Evolutionary conservation across 495 filamentous ascomycete species (phyloP).

Genomic region (Hyaloscypha variabilis): DNA sequence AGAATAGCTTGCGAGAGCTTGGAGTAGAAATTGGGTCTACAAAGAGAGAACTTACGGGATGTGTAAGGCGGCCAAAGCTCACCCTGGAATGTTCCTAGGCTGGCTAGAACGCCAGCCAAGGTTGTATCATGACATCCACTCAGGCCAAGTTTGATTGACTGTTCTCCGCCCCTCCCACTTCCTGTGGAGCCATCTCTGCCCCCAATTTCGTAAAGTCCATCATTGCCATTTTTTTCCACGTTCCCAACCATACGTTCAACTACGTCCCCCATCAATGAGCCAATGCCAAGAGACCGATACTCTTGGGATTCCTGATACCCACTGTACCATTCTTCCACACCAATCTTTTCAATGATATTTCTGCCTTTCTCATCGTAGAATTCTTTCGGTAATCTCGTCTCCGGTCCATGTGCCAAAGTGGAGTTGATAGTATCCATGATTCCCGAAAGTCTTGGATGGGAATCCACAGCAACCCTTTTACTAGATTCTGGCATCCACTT

Average conservation of each 20-base stretch:
- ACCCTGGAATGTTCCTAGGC: constrained; percentile 74
- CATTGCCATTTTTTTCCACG: constrained; percentile 61
- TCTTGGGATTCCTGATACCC: constrained; percentile 84
- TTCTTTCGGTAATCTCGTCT: constrained; percentile 74
- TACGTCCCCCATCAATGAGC: constrained; percentile 80
- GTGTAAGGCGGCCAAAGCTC: constrained; percentile 90
- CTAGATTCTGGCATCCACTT: constrained; percentile 81
- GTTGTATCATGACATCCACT: constrained; percentile 96
- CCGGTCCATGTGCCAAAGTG: constrained; percentile 80
- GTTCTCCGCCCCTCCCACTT: constrained; percentile 46
- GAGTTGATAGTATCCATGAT: constrained; percentile 95
- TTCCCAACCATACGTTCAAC: constrained; percentile 74
- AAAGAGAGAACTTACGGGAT: constrained; percentile 50
- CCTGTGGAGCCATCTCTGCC: constrained; percentile 40
- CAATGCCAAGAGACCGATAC: constrained; percentile 86
- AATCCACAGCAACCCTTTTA: constrained; percentile 76
- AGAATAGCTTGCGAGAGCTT: not conserved
- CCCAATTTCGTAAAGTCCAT: constrained; percentile 55
- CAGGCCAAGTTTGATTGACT: constrained; percentile 68
- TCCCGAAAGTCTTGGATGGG: constrained; percentile 79
- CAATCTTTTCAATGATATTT: constrained; percentile 74
- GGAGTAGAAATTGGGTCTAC: not conserved
- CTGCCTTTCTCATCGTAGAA: constrained; percentile 83
- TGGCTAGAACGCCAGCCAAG: constrained; percentile 75
- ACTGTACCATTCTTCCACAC: constrained; percentile 90